Evolutionary conservation across 2,329 filamentous ascomycete species (phyloP), one percentile per base, ranked within the genome.

Genomic region (Teratosphaeria viscida): DNA sequence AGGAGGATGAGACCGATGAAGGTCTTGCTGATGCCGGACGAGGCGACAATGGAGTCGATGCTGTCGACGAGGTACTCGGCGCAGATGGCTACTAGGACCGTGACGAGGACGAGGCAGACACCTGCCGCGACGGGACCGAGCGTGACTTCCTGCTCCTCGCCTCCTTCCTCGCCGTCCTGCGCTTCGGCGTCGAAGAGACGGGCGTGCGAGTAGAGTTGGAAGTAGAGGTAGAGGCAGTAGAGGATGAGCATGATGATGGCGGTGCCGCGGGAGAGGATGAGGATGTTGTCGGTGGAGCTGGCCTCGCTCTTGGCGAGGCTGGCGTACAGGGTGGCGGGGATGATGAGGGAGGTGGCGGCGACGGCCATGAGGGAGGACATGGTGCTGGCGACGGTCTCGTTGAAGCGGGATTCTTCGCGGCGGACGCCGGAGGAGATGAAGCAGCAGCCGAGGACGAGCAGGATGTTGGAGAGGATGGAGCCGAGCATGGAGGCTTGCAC

Each of bases 401-500:
- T 88, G 74, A 92, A 94, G 37, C 58, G 68, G 68, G 75, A 74
- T 68, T 80, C 75, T 54, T 70, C 66, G 58, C 75, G 73, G 57
- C 71, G 70, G 55, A 78, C 70, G 32, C 79, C 79, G 39, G 77
- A 79, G 29, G 77, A 73, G 59, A 81, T 73, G 74, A 81, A 81
- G 68, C 79, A 81, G 73, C 78, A 81, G 43, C 79, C 79, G 23
- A 81, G 75, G 43, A 81, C 92, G 26, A 97, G 84, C 7, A 97
- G 82, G 64, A 96, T 86, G 75, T 97, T 97, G 65, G 92, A 96
- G 47, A 97, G 80, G 67, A 97, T 95, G 70, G 89, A 95, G 55
- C 94, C 92, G 37, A 97, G 85, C 92, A 97, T 97, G 64, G 90
- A 95, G 23, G 92, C 88, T 77, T 97, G 94, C n/a, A 97, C 92